These are phyloP conservation scores for Leccinum disarticulatum DNA, from an alignment of 768 basidiomycete genomes.

Conservation along the genomic window DNA sequence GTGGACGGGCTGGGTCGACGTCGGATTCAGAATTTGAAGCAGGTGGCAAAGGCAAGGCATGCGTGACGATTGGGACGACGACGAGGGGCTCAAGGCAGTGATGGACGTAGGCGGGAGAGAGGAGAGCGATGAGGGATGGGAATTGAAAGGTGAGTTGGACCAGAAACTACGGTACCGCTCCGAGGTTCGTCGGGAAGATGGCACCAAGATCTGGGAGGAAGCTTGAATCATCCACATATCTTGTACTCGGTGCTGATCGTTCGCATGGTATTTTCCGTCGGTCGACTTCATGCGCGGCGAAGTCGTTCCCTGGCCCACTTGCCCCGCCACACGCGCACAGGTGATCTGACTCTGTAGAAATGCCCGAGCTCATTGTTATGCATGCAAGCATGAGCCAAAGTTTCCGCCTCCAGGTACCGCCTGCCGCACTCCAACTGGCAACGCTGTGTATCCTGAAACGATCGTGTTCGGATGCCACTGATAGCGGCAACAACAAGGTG, in stretches of 20 bases:
- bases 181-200: conserved; percentile 23
- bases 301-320: neutral
- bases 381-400: conserved; percentile 37
- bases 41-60: conserved; percentile 15
- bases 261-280: neutral
- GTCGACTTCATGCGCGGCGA: neutral
- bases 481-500: neutral
- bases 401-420: conserved; percentile 45
- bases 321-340: neutral
- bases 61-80: conserved; percentile 57
- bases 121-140: too few relatives aligned
- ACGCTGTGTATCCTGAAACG: conserved; percentile 74
- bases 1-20: conserved; percentile 1
- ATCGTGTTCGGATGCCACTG: conserved; percentile 36
- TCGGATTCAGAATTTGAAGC: neutral
- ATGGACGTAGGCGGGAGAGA: neutral
- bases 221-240: conserved; percentile 49
- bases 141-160: neutral
- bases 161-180: neutral
- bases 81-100: too few relatives aligned
- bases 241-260: conserved; percentile 9
- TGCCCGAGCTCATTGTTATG: conserved; percentile 63
- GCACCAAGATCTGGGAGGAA: conserved; percentile 62
- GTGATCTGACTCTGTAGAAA: conserved; percentile 50
- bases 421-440: conserved; percentile 54